Evolutionary conservation across 768 basidiomycete species (phyloP).

Genomic region (Collybia nuda): DNA sequence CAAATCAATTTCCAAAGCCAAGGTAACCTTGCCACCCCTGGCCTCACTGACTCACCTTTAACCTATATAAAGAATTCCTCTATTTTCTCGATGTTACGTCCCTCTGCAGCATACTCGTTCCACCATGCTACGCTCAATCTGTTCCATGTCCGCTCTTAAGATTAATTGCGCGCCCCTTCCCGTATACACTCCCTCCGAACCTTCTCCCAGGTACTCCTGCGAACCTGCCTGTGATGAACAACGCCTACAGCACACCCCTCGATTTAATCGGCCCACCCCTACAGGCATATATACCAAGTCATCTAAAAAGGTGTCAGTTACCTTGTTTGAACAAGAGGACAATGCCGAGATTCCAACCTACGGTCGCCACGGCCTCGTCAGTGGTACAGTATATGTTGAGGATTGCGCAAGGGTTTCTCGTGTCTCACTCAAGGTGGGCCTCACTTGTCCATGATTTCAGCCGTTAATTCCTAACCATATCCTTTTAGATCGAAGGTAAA

Average conservation of each 20-base stretch:
- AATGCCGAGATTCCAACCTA: constrained; percentile 39
- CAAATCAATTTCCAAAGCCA: too few relatives aligned
- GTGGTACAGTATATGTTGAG: constrained; percentile 43
- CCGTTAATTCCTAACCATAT: constrained; percentile 1
- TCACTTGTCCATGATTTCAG: background rate
- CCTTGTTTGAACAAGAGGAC: constrained; percentile 47
- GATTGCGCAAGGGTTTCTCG: constrained; percentile 34
- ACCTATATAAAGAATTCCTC: too few relatives aligned
- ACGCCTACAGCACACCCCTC: constrained; percentile 49
- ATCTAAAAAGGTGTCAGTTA: constrained; percentile 36
- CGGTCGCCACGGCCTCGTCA: constrained; percentile 38
- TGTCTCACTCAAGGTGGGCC: constrained; percentile 45
- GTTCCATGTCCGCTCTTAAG: constrained; percentile 4
- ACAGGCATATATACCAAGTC: constrained; percentile 41
- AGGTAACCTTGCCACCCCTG: too few relatives aligned
- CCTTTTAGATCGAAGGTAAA: constrained; percentile 39
- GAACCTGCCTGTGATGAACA: constrained; percentile 52
- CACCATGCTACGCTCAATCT: background rate
- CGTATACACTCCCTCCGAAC: constrained; percentile 51
- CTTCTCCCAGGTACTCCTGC: constrained; percentile 58
- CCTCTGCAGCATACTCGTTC: background rate
- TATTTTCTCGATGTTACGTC: background rate
- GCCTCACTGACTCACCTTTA: too few relatives aligned
- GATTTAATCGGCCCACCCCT: constrained; percentile 20
- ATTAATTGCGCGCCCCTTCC: constrained; percentile 34